Evolutionary conservation across 192 early-diverging fungal genomes (phyloP).

Genomic region (Allomyces macrogynus): DNA sequence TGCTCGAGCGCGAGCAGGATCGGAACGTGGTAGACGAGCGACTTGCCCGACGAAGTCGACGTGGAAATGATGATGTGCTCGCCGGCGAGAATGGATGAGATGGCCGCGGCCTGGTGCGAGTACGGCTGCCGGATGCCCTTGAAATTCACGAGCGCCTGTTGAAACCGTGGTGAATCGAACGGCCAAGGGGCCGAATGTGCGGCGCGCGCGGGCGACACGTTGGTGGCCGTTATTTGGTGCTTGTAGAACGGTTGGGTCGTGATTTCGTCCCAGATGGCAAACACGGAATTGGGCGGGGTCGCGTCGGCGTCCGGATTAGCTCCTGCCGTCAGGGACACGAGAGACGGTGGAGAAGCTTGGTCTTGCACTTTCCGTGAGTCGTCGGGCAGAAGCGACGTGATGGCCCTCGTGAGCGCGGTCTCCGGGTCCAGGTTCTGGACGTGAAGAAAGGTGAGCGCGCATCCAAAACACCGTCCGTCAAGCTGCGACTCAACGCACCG

Average conservation of each 20-base stretch:
- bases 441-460: too few relatives aligned
- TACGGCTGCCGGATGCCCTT: background rate
- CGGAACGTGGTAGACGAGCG: conserved; percentile 52
- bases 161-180: background rate
- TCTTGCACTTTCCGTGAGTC: too few relatives aligned
- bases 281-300: too few relatives aligned
- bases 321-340: too few relatives aligned
- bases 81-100: background rate
- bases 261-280: too few relatives aligned
- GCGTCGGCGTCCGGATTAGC: too few relatives aligned
- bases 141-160: background rate
- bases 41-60: conserved; percentile 32
- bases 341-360: too few relatives aligned
- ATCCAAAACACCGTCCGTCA: too few relatives aligned
- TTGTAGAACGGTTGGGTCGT: background rate
- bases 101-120: background rate
- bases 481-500: too few relatives aligned
- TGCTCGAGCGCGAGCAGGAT: conserved; percentile 29
- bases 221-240: background rate
- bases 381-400: too few relatives aligned
- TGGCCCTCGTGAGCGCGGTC: too few relatives aligned
- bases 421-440: too few relatives aligned
- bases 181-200: background rate
- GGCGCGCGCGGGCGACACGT: background rate
- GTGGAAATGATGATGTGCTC: background rate